These are phyloP conservation scores for Globisporangium irregulare DNA, from an alignment of 352 stramenopile genomes.

Conservation along the genomic window DNA sequence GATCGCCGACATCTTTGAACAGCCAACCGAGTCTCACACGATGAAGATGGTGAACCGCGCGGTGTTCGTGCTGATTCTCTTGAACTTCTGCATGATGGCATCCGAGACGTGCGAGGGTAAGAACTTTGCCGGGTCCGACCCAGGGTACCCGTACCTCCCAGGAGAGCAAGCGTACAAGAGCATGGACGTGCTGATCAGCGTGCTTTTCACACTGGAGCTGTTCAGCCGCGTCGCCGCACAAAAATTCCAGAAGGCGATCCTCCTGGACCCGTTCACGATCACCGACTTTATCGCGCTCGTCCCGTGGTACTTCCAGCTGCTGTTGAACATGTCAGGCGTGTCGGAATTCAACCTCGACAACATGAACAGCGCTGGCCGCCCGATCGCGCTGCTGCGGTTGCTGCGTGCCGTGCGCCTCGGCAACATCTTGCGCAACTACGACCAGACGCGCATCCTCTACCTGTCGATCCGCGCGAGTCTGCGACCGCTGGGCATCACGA, in stretches of 20 bases:
- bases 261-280: slow-evolving; percentile 42
- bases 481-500: slow-evolving; percentile 49
- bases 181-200: slow-evolving; percentile 39
- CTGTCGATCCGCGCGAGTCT: slow-evolving; percentile 54
- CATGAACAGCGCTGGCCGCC: slow-evolving; percentile 19
- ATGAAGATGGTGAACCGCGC: slow-evolving; percentile 34
- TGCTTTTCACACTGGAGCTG: slow-evolving; percentile 61
- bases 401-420: slow-evolving; percentile 48
- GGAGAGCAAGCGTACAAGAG: slow-evolving; percentile 29
- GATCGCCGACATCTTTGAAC: slow-evolving; percentile 39
- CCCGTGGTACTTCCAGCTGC: slow-evolving; percentile 51
- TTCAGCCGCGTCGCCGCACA: slow-evolving; percentile 28
- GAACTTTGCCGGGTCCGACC: slow-evolving; percentile 48
- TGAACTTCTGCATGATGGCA: slow-evolving; percentile 45
- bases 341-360: slow-evolving; percentile 23
- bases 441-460: slow-evolving; percentile 60
- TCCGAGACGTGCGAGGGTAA: slow-evolving; percentile 63
- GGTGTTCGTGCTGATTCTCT: slow-evolving; percentile 52
- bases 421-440: slow-evolving; percentile 51
- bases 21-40: slow-evolving; percentile 33
- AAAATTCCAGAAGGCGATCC: slow-evolving; percentile 26
- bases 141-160: slow-evolving; percentile 56
- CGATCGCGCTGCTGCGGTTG: slow-evolving; percentile 45
- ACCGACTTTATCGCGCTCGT: slow-evolving; percentile 53
- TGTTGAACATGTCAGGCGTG: slow-evolving; percentile 12